Base-by-base conservation (phyloP, 169 alveolate genomes). In the Toxoplasma gondii region DNA sequence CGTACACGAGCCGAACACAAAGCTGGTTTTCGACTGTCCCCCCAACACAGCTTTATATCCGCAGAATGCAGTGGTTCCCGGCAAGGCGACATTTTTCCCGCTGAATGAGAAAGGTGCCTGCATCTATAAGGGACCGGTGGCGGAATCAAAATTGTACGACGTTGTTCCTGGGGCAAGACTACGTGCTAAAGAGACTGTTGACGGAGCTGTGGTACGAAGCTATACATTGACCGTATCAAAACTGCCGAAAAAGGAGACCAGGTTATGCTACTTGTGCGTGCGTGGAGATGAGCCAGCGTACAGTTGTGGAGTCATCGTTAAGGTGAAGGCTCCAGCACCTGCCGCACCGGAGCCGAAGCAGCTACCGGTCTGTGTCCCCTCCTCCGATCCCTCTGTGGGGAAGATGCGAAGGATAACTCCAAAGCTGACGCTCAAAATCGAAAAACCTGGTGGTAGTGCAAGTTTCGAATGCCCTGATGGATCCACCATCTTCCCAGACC, bases 401-500 rank as follows among this genome's bases (percentile, higher is more conserved):
- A 4, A 64, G 74, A 64, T 45, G 27, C 45, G 45, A 31, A n/a
- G 2, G 49, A n/a, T 78, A 16, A 38, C 22, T 1, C 86, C 86
- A 38, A 19, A n/a, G 44, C 45, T 78, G 86, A 78, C 39, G 44
- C 49, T 78, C 43, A 78, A 17, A n/a, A 38, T 78, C 43, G 45
- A 78, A 10, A 4, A 19, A 36, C 19, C 39, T 0, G 86, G 86
- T 19, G 86, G 45, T 1, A 78, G 19, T n/a, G 86, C 86, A 1
- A 36, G 49, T 78, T 78, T 78, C 86, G 49, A 38, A n/a, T 78
- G 86, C 43, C 86, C 44, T 19, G 39, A 17, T 0, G 86, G 86
- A n/a, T 78, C 39, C 44, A 78, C 39, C 86, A 31, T 78, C 45
- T n/a, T 78, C 86, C 86, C 86, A n/a, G 86, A 78, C n/a, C 86